Percentiles rank a stretch among this genome's conserved stretches.
Evolutionary conservation across 2,329 filamentous ascomycete genomes (phyloP).

Genomic region (Westerdykella aurantiaca): DNA sequence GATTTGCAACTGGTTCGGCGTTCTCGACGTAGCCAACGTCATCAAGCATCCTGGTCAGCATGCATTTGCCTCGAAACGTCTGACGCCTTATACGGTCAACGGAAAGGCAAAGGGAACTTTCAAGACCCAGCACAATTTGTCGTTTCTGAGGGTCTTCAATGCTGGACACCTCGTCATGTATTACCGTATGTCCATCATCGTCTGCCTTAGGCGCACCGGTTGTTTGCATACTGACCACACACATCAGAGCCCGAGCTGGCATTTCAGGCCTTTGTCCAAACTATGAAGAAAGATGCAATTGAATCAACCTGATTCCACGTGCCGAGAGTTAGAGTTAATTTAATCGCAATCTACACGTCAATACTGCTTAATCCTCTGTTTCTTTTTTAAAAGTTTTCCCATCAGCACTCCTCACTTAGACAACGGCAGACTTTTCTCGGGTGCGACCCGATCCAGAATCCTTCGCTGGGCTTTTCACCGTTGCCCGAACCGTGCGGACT

Average conservation of each 20-base stretch:
- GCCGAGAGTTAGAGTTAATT: too few species aligned
- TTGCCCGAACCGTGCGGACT: too few species aligned
- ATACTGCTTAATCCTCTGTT: too few species aligned
- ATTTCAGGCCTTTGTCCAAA: slow-evolving; percentile 46
- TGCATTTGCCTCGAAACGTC: slow-evolving; percentile 40
- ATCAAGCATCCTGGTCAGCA: slow-evolving; percentile 36
- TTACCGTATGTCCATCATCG: slow-evolving; percentile 33
- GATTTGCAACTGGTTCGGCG: slow-evolving; percentile 40
- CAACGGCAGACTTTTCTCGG: too few species aligned
- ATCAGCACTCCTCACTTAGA: too few species aligned
- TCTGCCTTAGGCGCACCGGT: not conserved
- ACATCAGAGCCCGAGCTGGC: slow-evolving; percentile 38
- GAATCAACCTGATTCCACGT: slow-evolving; percentile 27
- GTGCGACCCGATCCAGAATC: too few species aligned
- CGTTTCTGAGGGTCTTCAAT: slow-evolving; percentile 44
- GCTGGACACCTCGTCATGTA: slow-evolving; percentile 45
- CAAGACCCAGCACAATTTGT: slow-evolving; percentile 64
- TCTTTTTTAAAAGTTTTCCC: too few species aligned
- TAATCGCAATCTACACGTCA: too few species aligned
- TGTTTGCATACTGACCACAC: slow-evolving; percentile 8
- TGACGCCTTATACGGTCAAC: slow-evolving; percentile 37
- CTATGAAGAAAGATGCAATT: slow-evolving; percentile 36
- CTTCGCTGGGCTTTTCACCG: too few species aligned
- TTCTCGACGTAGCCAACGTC: slow-evolving; percentile 31
- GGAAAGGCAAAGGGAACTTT: slow-evolving; percentile 45